These are phyloP conservation scores for Penicillium egyptiacum DNA, from an alignment of 495 filamentous ascomycete species.

Conservation along the genomic window DNA sequence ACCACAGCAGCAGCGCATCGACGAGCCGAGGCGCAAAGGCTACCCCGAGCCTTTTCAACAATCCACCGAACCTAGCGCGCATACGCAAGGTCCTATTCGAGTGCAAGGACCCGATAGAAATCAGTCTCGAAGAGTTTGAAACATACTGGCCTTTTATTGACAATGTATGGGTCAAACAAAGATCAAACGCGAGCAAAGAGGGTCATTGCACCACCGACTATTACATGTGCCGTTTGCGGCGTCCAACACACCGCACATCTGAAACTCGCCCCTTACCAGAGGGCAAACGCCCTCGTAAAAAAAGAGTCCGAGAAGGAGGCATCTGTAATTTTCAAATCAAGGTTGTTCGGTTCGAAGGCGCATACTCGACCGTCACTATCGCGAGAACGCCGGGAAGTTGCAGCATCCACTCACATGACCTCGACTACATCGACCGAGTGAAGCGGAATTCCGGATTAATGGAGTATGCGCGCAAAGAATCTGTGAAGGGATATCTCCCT, in stretches of 20 bases:
- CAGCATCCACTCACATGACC: conserved; percentile 47
- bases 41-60: conserved; percentile 34
- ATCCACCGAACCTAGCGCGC: conserved; percentile 47
- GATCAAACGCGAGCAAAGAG: conserved; percentile 50
- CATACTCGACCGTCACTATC: conserved; percentile 47
- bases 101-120: conserved; percentile 53
- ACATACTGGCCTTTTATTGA: conserved; percentile 57
- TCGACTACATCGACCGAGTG: conserved; percentile 52
- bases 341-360: conserved; percentile 49
- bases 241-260: conserved; percentile 42
- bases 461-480: conserved; percentile 51
- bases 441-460: conserved; percentile 55
- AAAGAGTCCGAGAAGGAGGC: conserved; percentile 50
- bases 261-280: conserved; percentile 50
- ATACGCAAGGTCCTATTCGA: conserved; percentile 52
- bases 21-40: conserved; percentile 8
- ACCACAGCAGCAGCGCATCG: conserved; percentile 1
- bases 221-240: conserved; percentile 52
- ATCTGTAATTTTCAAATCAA: conserved; percentile 55
- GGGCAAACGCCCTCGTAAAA: conserved; percentile 52
- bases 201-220: conserved; percentile 53
- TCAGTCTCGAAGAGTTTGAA: conserved; percentile 51
- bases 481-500: conserved; percentile 53
- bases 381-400: conserved; percentile 44
- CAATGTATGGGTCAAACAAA: conserved; percentile 56